Conservation (phyloP, 345 rosid species). For the Aurinia saxatilis region DNA sequence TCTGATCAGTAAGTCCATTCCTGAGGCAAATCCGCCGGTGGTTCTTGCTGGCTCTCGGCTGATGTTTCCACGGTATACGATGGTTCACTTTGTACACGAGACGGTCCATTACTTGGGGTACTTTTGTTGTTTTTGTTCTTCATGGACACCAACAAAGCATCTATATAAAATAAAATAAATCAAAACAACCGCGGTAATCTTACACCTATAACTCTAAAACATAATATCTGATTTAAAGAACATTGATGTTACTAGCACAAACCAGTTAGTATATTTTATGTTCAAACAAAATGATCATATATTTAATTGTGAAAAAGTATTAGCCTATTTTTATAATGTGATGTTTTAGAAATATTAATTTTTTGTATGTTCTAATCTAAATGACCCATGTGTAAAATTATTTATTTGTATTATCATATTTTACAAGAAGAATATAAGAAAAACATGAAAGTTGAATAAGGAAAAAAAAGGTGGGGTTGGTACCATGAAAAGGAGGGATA, state of each 20-base stretch:
- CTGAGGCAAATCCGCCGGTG: conserved; percentile 44
- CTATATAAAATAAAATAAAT: conserved; percentile 23
- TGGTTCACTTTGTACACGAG: conserved; percentile 31
- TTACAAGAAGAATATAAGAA: not conserved
- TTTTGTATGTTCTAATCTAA: too few relatives aligned
- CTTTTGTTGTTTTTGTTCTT: conserved; percentile 24
- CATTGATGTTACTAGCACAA: too few relatives aligned
- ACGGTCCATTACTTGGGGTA: conserved; percentile 21
- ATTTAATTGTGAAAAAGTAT: too few relatives aligned
- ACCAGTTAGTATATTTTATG: too few relatives aligned
- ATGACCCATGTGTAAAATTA: too few relatives aligned
- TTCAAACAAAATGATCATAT: too few relatives aligned
- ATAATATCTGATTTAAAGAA: too few relatives aligned
- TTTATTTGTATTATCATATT: too few relatives aligned
- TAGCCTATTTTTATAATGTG: too few relatives aligned
- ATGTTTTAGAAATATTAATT: too few relatives aligned
- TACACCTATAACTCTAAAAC: too few relatives aligned
- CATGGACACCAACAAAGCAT: conserved; percentile 25
- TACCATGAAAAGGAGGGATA: conserved; percentile 49
- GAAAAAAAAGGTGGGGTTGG: conserved; percentile 1
- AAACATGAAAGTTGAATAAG: not conserved
- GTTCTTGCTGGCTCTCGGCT: conserved; percentile 37
- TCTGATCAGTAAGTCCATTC: conserved; percentile 68
- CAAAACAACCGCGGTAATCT: too few relatives aligned
- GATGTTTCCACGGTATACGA: conserved; percentile 31